Conservation (phyloP, 2,329 filamentous ascomycete genomes). For the Drechslerella stenobrocha region DNA sequence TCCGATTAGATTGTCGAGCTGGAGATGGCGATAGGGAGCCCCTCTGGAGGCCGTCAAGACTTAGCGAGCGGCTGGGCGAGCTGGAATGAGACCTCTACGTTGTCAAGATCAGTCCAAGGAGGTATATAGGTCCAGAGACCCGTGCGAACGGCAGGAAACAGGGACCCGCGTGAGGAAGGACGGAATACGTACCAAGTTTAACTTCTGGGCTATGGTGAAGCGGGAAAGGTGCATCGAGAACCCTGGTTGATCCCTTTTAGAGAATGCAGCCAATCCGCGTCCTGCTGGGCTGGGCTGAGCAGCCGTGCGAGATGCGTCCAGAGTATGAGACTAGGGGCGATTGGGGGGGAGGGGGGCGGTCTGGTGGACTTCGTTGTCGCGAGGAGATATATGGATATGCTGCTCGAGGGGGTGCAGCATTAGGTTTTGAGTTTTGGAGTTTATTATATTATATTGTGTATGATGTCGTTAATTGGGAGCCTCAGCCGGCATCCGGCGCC, state of each 20-base stretch:
- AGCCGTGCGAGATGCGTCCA: constrained; percentile 13
- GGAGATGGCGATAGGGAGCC: constrained; percentile 15
- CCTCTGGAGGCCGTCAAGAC: constrained; percentile 25
- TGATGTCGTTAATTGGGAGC: too few species aligned
- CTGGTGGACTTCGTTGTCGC: too few species aligned
- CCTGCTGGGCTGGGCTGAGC: constrained; percentile 32
- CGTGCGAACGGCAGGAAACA: constrained; percentile 38
- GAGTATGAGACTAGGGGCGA: too few species aligned
- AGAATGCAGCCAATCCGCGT: constrained; percentile 47
- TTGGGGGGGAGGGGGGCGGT: background rate
- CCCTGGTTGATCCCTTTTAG: constrained; percentile 47
- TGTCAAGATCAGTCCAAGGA: too few species aligned
- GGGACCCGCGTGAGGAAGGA: constrained; percentile 25
- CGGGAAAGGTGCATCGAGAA: constrained; percentile 48
- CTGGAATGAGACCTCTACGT: constrained; percentile 19
- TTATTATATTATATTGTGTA: too few species aligned
- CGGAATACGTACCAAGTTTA: constrained; percentile 44
- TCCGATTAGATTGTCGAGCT: constrained; percentile 18
- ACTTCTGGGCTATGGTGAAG: constrained; percentile 47
- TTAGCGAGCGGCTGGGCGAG: constrained; percentile 1
- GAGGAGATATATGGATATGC: too few species aligned
- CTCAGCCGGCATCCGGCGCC: too few species aligned
- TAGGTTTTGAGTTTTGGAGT: too few species aligned
- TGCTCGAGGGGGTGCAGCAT: too few species aligned
- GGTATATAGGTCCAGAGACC: too few species aligned